Evolutionary conservation across 805 yeast species (phyloP).

Genomic region (Candida corydali): DNA sequence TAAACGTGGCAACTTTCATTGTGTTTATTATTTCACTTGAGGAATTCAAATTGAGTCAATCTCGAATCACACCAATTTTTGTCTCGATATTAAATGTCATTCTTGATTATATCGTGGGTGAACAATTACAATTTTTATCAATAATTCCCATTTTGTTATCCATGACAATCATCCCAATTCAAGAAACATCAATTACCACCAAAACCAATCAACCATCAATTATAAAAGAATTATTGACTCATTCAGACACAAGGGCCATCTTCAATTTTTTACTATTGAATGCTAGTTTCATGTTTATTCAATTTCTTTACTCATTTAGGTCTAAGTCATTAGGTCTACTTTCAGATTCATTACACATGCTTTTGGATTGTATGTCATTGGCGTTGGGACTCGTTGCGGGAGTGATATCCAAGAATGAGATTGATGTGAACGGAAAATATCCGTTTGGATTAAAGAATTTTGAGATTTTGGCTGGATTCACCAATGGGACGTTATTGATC

Average conservation of each 20-base stretch:
- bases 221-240: conserved; percentile 28
- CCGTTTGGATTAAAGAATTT: conserved; percentile 85
- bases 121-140: conserved; percentile 6
- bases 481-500: conserved; percentile 83
- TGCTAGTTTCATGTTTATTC: conserved; percentile 91
- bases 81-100: conserved; percentile 15
- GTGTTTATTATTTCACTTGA: conserved; percentile 23
- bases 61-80: conserved; percentile 14
- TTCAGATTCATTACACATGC: conserved; percentile 95
- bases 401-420: conserved; percentile 38
- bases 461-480: conserved; percentile 91
- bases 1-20: conserved; percentile 21
- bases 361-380: conserved; percentile 87
- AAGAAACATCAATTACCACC: conserved; percentile 1
- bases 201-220: conserved; percentile 10
- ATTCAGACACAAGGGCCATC: conserved; percentile 76
- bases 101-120: conserved; percentile 19
- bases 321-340: conserved; percentile 88
- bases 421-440: conserved; percentile 56
- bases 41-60: conserved; percentile 15
- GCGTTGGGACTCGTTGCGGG: conserved; percentile 89
- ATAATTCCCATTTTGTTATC: conserved; percentile 10
- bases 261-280: conserved; percentile 83
- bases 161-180: conserved; percentile 15
- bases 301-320: conserved; percentile 83